Evolutionary conservation across 2,329 filamentous ascomycete species (phyloP), one percentile per base, ranked within the genome.

Genomic region (Beauveria sp.): DNA sequence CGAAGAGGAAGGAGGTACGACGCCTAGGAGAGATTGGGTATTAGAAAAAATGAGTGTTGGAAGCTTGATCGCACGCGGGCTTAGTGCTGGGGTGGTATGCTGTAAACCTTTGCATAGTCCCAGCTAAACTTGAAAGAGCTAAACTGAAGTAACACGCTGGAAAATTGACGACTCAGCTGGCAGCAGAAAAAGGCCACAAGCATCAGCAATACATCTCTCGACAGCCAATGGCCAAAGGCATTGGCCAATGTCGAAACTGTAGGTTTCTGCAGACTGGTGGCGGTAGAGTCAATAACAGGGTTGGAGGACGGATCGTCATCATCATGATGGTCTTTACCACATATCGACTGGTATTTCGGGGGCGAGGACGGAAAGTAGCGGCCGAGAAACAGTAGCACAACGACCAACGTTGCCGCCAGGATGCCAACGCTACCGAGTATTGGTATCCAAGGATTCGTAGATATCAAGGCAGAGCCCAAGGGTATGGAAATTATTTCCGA

Each of bases 1-100:
- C 61, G 53, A 12, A 67, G 53, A 20, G 65, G 65, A 5, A 65
- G 41, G 30, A 66, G 55, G 52, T 61, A 59, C 3, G 66, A 66
- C 14, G 65, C 63, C 65, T 66, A 54, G 14, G 3, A 48, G 41
- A 30, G 28, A 4, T 7, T 2, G 14, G 8, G 26, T 51, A 7
- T 51, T 51, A 51, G 47, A 10, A 14, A 14, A 8, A 10, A n/a
- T 6, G 10, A 34, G 10, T 12, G 28, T 20, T 20, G 28, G 9
- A 20, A 18, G 18, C 9, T 30, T 30, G 2, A 30, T 30, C 1
- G 8, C 28, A 10, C 9, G 20, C 43, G 28, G 8, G 8, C 28
- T 10, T 6, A 22, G 41, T 46, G n/a, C n/a, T 5, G 28, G 18
- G 28, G 28, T 34, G 28, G 2, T 30, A 20, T 34, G 9, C 2